Evolutionary conservation across 768 basidiomycete genomes (phyloP).

Genomic region (Lanmaoa rubissima): DNA sequence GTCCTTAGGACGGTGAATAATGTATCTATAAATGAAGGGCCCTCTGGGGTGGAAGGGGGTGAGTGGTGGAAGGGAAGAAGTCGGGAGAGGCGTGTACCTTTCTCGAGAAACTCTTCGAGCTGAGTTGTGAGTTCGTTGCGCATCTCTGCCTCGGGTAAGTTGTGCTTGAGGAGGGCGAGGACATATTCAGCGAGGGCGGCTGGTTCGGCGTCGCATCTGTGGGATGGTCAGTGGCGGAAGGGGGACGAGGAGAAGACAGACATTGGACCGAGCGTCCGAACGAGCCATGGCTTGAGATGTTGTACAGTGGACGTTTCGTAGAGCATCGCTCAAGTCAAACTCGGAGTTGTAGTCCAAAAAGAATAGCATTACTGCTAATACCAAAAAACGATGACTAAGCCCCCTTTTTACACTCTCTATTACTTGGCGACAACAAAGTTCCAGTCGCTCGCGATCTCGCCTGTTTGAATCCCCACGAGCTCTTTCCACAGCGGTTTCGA

Average conservation of each 20-base stretch:
- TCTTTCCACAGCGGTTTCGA: constrained; percentile 48
- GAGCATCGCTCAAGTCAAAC: constrained; percentile 45
- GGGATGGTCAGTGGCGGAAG: neutral
- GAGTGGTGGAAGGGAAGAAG: constrained; percentile 5
- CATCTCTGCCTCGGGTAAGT: constrained; percentile 80
- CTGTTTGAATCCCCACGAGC: constrained; percentile 68
- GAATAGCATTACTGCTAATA: neutral
- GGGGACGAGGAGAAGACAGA: constrained; percentile 27
- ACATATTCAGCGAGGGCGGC: constrained; percentile 92
- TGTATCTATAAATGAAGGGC: constrained; percentile 73
- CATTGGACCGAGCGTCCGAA: constrained; percentile 90
- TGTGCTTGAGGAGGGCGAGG: constrained; percentile 88
- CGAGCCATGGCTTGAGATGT: constrained; percentile 85
- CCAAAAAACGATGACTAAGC: constrained; percentile 17
- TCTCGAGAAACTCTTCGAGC: constrained; percentile 91
- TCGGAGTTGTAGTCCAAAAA: neutral
- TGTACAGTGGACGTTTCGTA: constrained; percentile 61
- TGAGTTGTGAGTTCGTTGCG: constrained; percentile 72
- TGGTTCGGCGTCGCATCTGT: constrained; percentile 95
- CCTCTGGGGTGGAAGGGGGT: constrained; percentile 45
- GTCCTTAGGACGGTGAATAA: constrained; percentile 83
- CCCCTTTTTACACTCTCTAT: neutral
- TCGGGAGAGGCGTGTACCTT: constrained; percentile 48
- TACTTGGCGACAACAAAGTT: constrained; percentile 48
- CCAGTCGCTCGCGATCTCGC: constrained; percentile 77